phyloP scores from a whole-genome alignment of 164 flowering plant species.

The Dillenia turbinata region DNA sequence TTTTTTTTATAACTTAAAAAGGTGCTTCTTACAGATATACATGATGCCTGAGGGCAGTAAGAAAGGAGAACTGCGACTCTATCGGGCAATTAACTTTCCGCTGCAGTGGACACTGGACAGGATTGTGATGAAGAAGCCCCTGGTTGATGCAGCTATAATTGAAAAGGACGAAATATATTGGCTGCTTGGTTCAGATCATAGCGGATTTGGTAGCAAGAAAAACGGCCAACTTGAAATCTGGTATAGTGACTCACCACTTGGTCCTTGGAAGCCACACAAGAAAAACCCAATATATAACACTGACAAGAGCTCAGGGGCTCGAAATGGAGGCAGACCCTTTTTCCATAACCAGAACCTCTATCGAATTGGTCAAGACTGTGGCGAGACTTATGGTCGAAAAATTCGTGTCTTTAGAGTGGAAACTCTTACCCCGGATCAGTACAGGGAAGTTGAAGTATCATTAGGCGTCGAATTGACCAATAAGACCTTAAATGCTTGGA shows the following conservation, averaged over 20 bases:
- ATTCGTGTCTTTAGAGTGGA: slow-evolving; percentile 63
- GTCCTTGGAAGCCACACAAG: slow-evolving; percentile 94
- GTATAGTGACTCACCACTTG: slow-evolving; percentile 78
- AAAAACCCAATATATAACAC: slow-evolving; percentile 72
- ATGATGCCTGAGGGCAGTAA: slow-evolving; percentile 93
- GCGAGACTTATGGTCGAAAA: slow-evolving; percentile 74
- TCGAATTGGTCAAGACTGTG: slow-evolving; percentile 89
- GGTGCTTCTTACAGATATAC: slow-evolving; percentile 54
- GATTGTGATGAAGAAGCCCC: slow-evolving; percentile 68
- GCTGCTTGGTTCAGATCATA: slow-evolving; percentile 94
- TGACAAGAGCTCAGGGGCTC: slow-evolving; percentile 60
- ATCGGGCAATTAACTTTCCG: slow-evolving; percentile 74
- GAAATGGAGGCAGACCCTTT: slow-evolving; percentile 95
- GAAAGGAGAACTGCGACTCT: slow-evolving; percentile 83
- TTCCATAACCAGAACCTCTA: slow-evolving; percentile 58
- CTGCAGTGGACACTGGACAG: slow-evolving; percentile 74
- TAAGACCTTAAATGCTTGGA: slow-evolving; percentile 86
- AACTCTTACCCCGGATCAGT: slow-evolving; percentile 57
- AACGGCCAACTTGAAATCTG: slow-evolving; percentile 90
- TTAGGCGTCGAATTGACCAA: slow-evolving; percentile 41
- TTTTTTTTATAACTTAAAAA: neutral
- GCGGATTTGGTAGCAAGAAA: slow-evolving; percentile 63
- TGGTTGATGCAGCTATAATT: slow-evolving; percentile 72
- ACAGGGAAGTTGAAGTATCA: slow-evolving; percentile 77
- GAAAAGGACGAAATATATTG: slow-evolving; percentile 56